Conservation (phyloP, 345 rosid genomes). For the Raphanus raphanistrum region DNA sequence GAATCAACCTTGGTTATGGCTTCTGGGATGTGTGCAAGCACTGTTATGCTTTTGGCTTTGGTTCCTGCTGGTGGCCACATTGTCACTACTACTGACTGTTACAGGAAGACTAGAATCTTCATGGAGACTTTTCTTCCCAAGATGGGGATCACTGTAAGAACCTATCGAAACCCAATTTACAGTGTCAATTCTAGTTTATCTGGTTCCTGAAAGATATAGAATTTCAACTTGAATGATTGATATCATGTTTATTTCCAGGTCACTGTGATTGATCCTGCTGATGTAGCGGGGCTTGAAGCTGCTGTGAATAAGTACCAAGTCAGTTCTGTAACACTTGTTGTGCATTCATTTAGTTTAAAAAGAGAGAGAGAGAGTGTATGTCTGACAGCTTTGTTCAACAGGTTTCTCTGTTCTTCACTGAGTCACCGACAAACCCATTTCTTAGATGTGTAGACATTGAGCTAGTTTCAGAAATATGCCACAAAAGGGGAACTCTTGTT, state of each 20-base stretch:
- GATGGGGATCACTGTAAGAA: constrained; percentile 81
- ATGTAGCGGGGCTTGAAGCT: constrained; percentile 69
- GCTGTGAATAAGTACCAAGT: constrained; percentile 76
- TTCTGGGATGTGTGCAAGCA: constrained; percentile 98
- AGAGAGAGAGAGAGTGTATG: background rate
- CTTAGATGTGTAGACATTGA: constrained; percentile 91
- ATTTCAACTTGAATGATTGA: constrained; percentile 10
- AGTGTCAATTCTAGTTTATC: background rate
- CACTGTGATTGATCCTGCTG: constrained; percentile 96
- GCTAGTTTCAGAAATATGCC: constrained; percentile 86
- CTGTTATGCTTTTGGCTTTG: constrained; percentile 83
- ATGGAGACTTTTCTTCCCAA: constrained; percentile 90
- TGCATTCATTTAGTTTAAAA: background rate
- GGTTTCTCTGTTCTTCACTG: constrained; percentile 93
- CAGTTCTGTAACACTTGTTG: constrained; percentile 26
- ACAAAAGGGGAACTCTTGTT: constrained; percentile 81
- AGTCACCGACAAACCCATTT: constrained; percentile 97
- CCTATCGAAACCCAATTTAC: background rate
- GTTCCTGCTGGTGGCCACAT: constrained; percentile 98
- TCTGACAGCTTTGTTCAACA: constrained; percentile 31
- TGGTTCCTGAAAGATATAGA: background rate
- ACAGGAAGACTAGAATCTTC: constrained; percentile 91
- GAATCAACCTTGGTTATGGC: constrained; percentile 94
- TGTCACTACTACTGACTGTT: constrained; percentile 94
- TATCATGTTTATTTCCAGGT: constrained; percentile 56